Evolutionary conservation across 2,329 filamentous ascomycete genomes (phyloP).

Genomic region (Aureobasidium lini): DNA sequence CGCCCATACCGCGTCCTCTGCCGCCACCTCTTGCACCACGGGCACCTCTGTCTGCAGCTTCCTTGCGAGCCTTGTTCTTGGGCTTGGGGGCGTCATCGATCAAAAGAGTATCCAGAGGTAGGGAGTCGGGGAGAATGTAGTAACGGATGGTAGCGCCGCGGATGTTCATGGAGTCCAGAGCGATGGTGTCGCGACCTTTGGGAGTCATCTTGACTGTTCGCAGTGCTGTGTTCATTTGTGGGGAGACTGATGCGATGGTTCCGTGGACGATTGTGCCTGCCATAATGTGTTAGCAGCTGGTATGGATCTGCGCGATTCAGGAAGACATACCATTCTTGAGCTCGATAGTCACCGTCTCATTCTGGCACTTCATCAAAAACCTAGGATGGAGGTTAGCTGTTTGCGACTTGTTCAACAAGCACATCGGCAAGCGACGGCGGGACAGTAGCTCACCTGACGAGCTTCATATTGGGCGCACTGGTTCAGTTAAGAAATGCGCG

Average conservation of each 20-base stretch:
- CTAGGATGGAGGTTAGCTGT: slow-evolving; percentile 42
- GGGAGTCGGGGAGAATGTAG: slow-evolving; percentile 89
- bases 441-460: slow-evolving; percentile 68
- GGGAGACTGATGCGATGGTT: slow-evolving; percentile 92
- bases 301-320: not conserved
- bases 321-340: slow-evolving; percentile 77
- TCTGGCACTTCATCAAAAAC: slow-evolving; percentile 98
- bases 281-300: not conserved
- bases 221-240: slow-evolving; percentile 96
- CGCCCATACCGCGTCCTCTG: slow-evolving; percentile 33
- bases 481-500: slow-evolving; percentile 5
- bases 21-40: slow-evolving; percentile 46
- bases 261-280: slow-evolving; percentile 90
- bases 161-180: slow-evolving; percentile 92
- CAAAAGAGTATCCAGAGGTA: slow-evolving; percentile 88
- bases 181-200: slow-evolving; percentile 77
- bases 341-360: slow-evolving; percentile 97
- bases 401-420: slow-evolving; percentile 25
- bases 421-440: not conserved
- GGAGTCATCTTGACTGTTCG: slow-evolving; percentile 95
- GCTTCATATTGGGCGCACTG: slow-evolving; percentile 66
- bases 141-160: slow-evolving; percentile 94
- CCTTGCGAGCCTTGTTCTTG: slow-evolving; percentile 99
- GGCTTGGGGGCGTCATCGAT: slow-evolving; percentile 97
- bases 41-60: slow-evolving; percentile 45